Base-by-base conservation (phyloP, 2,329 filamentous ascomycete species). In the Aspergillus uvarum region DNA sequence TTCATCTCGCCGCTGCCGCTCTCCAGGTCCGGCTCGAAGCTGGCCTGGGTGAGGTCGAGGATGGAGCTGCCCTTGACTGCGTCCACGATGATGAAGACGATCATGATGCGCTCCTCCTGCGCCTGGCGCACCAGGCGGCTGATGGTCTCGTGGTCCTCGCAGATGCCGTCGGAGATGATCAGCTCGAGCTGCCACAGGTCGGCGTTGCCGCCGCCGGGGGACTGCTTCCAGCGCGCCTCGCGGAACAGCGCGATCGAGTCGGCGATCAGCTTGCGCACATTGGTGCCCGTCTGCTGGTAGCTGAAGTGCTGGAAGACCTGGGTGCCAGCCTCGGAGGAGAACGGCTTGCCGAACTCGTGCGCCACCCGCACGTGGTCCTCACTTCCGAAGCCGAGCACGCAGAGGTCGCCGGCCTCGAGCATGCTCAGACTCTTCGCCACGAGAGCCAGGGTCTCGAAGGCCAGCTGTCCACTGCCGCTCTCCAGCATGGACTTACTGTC, bases 71-170 rank as follows among this genome's bases (percentile, higher is more conserved):
- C 76, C 59, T 77, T 77, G 22, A 81, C 71, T 49, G 86, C 82
- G 79, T 99, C 95, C 72, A 99, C 92, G 70, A 99, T 90, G 68
- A 99, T 91, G 75, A 99, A 99, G 5, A 99, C 94, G 64, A 98
- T 88, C 91, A 99, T 97, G 72, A 99, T 96, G 16, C 92, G 84
- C 77, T 97, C 91, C 75, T 97, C 93, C 70, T 92, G 87, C 1
- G 95, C 94, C 76, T 94, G 89, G 10, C 95, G 84, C 11, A 99
- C 87, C 22, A 98, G 83, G 5, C 91, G 83, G 16, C 90, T 85
- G 67, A 99, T 93, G 5, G 86, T 83, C 19, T 92, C 91, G 74
- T 98, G 94, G 51, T 93, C 89, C 55, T 96, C 92, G 66, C 93
- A 97, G 24, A 98, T 86, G 8, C 96, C 95, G 70, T 99, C 95